These are phyloP conservation scores for Penicillium riverlandense DNA, from an alignment of 495 filamentous ascomycete species.

Conservation along the genomic window DNA sequence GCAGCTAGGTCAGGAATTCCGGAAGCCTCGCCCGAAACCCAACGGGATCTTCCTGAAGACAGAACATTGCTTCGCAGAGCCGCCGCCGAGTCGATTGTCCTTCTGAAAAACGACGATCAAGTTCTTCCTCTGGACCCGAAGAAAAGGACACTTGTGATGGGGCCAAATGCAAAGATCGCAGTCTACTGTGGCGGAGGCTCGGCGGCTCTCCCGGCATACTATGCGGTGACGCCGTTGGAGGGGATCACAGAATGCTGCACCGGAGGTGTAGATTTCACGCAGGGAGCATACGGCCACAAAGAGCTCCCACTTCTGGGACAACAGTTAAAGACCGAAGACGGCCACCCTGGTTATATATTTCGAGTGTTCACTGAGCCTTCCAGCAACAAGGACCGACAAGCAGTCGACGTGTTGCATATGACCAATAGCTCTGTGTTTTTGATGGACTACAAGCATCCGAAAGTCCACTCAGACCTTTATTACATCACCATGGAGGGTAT, in stretches of 20 bases:
- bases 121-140: constrained; percentile 53
- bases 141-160: constrained; percentile 63
- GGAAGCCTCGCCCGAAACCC: constrained; percentile 44
- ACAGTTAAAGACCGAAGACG: constrained; percentile 32
- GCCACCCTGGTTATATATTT: constrained; percentile 46
- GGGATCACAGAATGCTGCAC: constrained; percentile 42
- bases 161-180: constrained; percentile 66
- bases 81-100: constrained; percentile 59
- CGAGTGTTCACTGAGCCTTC: constrained; percentile 49
- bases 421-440: constrained; percentile 45
- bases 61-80: constrained; percentile 51
- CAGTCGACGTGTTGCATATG: constrained; percentile 41
- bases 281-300: constrained; percentile 54
- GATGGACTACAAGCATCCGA: constrained; percentile 52
- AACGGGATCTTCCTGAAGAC: constrained; percentile 54
- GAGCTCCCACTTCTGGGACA: constrained; percentile 46
- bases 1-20: constrained; percentile 50
- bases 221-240: constrained; percentile 57
- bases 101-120: constrained; percentile 64
- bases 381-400: constrained; percentile 23
- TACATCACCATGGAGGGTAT: constrained; percentile 52
- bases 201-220: constrained; percentile 67
- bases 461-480: constrained; percentile 36
- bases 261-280: constrained; percentile 25
- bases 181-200: constrained; percentile 71